Conservation (phyloP, 257 asterid species). For the Solanum gracilifrons region DNA sequence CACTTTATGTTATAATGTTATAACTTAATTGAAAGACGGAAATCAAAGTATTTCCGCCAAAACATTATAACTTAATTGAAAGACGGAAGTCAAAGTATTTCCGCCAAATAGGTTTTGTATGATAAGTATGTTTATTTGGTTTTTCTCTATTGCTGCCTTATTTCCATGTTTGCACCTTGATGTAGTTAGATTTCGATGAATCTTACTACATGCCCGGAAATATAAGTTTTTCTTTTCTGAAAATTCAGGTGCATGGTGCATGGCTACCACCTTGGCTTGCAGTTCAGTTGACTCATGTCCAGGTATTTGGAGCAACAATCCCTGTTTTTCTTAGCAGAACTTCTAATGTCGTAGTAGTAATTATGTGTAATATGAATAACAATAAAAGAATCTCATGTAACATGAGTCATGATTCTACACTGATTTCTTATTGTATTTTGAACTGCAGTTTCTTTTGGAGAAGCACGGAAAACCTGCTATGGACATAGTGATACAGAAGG, state of each 20-base stretch:
- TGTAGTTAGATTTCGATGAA: background rate
- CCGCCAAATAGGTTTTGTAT: background rate
- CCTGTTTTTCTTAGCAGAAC: background rate
- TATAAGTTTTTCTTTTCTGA: background rate
- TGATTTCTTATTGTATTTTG: background rate
- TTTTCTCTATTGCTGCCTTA: background rate
- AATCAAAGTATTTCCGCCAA: background rate
- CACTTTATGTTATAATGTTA: background rate
- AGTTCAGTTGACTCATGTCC: conserved; percentile 25
- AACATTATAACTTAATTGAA: background rate
- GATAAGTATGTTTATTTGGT: background rate
- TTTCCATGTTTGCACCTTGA: background rate
- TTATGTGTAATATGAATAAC: background rate
- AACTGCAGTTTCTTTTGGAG: conserved; percentile 44
- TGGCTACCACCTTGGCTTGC: conserved; percentile 97
- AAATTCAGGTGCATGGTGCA: conserved; percentile 57
- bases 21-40: background rate
- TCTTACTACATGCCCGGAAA: background rate
- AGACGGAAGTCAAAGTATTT: background rate
- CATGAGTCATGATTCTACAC: background rate
- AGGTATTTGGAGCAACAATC: conserved; percentile 25
- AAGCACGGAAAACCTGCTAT: conserved; percentile 79
- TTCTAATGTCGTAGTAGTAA: background rate
- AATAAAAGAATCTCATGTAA: background rate
- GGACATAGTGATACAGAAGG: conserved; percentile 54